A percentile compares a stretch with the other conserved stretches of the same genome.
Evolutionary conservation across 495 filamentous ascomycete genomes (phyloP).

Genomic region (Annulohypoxylon moriforme): DNA sequence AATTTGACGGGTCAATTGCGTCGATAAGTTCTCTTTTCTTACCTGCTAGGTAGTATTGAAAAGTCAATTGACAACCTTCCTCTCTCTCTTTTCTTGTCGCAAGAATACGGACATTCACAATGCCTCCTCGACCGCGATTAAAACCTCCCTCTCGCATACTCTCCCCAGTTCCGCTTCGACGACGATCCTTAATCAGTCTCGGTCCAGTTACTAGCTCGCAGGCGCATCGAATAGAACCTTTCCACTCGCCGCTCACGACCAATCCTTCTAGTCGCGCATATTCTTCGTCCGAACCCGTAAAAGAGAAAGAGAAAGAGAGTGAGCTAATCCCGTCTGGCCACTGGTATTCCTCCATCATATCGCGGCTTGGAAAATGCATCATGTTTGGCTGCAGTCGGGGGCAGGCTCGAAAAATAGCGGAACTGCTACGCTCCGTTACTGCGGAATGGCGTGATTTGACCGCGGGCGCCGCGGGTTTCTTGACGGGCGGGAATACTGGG

Average conservation of each 20-base stretch:
- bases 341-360: too few species aligned
- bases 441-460: conserved; percentile 81
- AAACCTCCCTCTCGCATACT: conserved; percentile 8
- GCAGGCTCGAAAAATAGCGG: conserved; percentile 71
- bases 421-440: conserved; percentile 70
- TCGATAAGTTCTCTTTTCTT: not conserved
- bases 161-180: not conserved
- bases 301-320: not conserved
- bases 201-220: not conserved
- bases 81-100: not conserved
- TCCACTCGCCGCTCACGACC: not conserved
- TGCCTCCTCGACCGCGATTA: conserved; percentile 35
- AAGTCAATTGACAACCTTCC: not conserved
- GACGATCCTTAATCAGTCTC: conserved; percentile 6
- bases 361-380: conserved; percentile 85
- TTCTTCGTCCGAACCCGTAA: not conserved
- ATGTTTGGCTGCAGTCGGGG: conserved; percentile 73
- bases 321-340: conserved; percentile 32
- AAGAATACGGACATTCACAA: not conserved
- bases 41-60: too few species aligned
- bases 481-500: conserved; percentile 74
- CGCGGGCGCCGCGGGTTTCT: conserved; percentile 83
- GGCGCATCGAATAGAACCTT: not conserved
- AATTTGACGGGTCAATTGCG: not conserved
- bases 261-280: not conserved